Evolutionary conservation across 148 eudicot species (phyloP), one percentile per base, ranked within the genome.

Genomic region (Rhododendron williamsianum): DNA sequence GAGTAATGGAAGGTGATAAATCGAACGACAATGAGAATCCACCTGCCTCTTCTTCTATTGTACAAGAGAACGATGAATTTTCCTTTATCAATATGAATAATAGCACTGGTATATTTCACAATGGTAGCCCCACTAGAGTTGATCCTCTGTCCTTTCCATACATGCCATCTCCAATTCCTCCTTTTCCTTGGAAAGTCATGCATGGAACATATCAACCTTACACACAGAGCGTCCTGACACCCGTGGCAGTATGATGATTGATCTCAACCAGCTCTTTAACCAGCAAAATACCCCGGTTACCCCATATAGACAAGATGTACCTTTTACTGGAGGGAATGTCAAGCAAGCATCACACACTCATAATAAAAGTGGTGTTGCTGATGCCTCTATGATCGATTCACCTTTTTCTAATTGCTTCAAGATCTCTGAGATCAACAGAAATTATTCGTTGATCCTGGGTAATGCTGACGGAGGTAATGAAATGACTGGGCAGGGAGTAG

Each of bases 211-310:
- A 72, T 81, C 85, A 36, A 52, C 69, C 88, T 38, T 46, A 71
- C 51, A 19, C 23, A 18, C 18, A 73, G 9, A 52, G 71, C 16
- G 12, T 54, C 83, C 56, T 45, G 78, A 83, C 12, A 45, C 38
- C 74, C 41, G 52, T 79, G 79, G 72, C 74, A 83, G 30, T 33
- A 56, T 79, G 23, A 79, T 77, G 76, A 80, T 76, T 80, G 87
- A 77, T 87, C 81, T 82, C n/a, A 69, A 77, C 49, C 83, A 85
- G 76, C 83, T 82, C 80, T 81, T 48, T 81, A 30, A 78, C 83
- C 76, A 51, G 30, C 80, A 77, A 83, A 52, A 78, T 78, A 72
- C 85, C 81, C 33, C 12, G 38, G 18, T 13, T 78, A 38, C 58
- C 79, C 76, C 80, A 71, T n/a, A 36, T 81, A 82, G 73, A 21